Evolutionary conservation across 2,329 filamentous ascomycete species (phyloP).

Genomic region (Tetracladium maxilliforme): DNA sequence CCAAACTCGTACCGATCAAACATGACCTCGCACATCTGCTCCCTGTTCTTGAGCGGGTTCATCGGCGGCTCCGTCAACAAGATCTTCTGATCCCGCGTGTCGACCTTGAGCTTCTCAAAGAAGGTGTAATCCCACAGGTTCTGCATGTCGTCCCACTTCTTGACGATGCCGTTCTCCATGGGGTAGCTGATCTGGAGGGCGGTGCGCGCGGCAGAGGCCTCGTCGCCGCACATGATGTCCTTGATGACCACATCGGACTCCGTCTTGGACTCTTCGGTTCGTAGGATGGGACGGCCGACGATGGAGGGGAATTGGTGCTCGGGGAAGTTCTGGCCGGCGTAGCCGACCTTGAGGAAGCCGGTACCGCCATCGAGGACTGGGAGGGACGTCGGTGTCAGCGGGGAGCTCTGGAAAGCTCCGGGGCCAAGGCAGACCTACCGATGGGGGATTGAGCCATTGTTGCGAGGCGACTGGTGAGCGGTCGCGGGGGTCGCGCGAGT

Average conservation of each 20-base stretch:
- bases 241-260: constrained; percentile 61
- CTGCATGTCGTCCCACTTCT: constrained; percentile 99
- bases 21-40: constrained; percentile 99
- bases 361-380: constrained; percentile 98
- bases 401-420: neutral
- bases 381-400: neutral
- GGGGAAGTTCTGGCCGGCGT: constrained; percentile 98
- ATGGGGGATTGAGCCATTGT: constrained; percentile 19
- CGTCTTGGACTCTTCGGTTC: constrained; percentile 77
- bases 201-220: constrained; percentile 85
- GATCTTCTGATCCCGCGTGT: constrained; percentile 88
- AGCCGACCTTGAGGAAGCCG: constrained; percentile 98
- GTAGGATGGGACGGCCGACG: constrained; percentile 91
- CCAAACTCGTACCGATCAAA: constrained; percentile 94
- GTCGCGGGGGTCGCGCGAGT: constrained; percentile 3
- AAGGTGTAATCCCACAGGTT: constrained; percentile 99
- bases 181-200: constrained; percentile 99
- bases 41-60: constrained; percentile 92
- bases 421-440: constrained; percentile 14
- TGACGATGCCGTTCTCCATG: constrained; percentile 99
- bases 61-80: constrained; percentile 93
- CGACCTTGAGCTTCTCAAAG: constrained; percentile 88
- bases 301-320: constrained; percentile 98
- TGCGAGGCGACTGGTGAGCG: constrained; percentile 6
- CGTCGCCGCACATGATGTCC: constrained; percentile 99